Evolutionary conservation across 2,329 filamentous ascomycete genomes (phyloP), one percentile per base, ranked within the genome.

Genomic region (Ophiostoma tasmaniense): DNA sequence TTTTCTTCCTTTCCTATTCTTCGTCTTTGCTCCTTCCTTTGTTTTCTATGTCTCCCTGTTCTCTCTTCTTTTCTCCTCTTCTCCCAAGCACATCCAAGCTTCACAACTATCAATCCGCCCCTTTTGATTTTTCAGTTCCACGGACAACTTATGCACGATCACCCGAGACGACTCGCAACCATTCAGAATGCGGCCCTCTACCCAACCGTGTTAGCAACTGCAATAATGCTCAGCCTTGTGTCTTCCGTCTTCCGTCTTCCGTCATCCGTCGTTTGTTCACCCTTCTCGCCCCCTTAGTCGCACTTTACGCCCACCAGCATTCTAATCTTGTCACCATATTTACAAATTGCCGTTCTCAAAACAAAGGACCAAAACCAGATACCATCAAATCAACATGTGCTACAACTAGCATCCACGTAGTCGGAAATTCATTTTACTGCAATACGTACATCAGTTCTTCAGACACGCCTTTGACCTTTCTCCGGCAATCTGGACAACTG

Each of bases 181-280:
- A 33, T 30, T 8, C 25, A 28, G 55, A 14, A 30, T 33, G 59
- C 30, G 17, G 59, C 59, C 30, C 59, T 61, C 22, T 33, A 33
- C 55, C 28, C 59, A 62, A n/a, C 59, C 30, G 59, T 62, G 59
- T 37, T 30, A 35, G 59, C 59, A 37, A 61, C 59, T 62, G 13
- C 30, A n/a, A 33, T 28, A 55, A 22, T 7, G 25, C 25, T 20
- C 33, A 28, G 14, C 30, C 7, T 30, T 64, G 2, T 61, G 13
- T 20, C 22, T 20, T 2, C 3, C 55, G 55, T 61, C 55, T 17
- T n/a, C 22, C 50, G 50, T n/a, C 50, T 55, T 61, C 6, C 42
- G 42, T 42, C 39, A 5, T 59, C 30, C 22, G 5, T 61, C 55
- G 55, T 28, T 28, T 25, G 5, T 61, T 33, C 55, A 14, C 17